These are phyloP conservation scores for Komagataella ulmi DNA, from an alignment of 805 yeast species.

Conservation along the genomic window DNA sequence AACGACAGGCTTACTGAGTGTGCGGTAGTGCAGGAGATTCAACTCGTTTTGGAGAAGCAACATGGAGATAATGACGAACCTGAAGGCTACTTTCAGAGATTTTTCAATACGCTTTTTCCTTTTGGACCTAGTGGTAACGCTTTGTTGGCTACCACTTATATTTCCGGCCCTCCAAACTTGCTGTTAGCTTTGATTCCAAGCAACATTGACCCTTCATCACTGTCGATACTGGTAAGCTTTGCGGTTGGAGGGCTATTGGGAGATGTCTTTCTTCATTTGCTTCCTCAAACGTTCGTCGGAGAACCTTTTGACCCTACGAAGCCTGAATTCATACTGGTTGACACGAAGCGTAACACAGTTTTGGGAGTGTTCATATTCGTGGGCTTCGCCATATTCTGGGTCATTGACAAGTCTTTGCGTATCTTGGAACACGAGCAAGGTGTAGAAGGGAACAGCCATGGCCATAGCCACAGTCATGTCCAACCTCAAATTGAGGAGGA, in stretches of 20 bases:
- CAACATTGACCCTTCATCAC: conserved; percentile 32
- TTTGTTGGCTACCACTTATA: conserved; percentile 45
- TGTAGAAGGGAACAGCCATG: conserved; percentile 22
- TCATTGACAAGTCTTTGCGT: conserved; percentile 49
- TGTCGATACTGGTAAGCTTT: conserved; percentile 48
- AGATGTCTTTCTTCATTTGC: conserved; percentile 57
- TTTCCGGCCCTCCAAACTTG: conserved; percentile 53
- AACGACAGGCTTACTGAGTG: conserved; percentile 19
- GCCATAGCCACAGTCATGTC: conserved; percentile 29
- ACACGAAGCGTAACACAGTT: conserved; percentile 32
- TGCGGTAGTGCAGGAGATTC: conserved; percentile 25
- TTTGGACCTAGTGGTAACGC: conserved; percentile 51
- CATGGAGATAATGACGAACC: conserved; percentile 4
- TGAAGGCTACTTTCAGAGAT: conserved; percentile 17
- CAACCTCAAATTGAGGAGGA: conserved; percentile 8
- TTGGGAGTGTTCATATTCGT: conserved; percentile 42
- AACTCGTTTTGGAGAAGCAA: conserved; percentile 7
- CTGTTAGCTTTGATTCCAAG: conserved; percentile 45
- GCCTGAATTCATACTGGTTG: conserved; percentile 33
- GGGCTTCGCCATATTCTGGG: conserved; percentile 48
- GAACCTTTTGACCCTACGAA: conserved; percentile 26
- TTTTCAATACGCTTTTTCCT: conserved; percentile 31
- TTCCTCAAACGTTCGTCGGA: conserved; percentile 56
- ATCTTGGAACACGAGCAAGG: conserved; percentile 26
- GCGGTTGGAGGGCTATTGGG: conserved; percentile 71